phyloP scores from a whole-genome alignment of 2,329 filamentous ascomycete species.

The Aspergillus calidoustus region DNA sequence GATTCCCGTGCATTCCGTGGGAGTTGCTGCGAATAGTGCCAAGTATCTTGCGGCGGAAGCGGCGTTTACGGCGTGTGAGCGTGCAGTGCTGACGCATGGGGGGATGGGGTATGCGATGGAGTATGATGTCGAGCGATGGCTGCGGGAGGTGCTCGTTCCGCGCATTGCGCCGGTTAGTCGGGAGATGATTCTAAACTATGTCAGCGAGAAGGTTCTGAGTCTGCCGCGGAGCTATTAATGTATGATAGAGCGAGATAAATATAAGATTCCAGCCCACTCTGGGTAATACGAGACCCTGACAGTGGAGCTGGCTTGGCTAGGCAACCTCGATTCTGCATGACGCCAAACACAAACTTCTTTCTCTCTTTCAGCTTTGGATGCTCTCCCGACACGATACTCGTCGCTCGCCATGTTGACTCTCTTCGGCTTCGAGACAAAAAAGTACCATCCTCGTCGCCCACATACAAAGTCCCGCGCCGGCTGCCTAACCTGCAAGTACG shows the following conservation, averaged over 20 bases:
- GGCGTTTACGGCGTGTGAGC: constrained; percentile 63
- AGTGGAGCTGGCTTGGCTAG: background rate
- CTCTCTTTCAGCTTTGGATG: background rate
- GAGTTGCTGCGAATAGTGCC: constrained; percentile 69
- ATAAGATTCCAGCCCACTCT: background rate
- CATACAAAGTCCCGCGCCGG: background rate
- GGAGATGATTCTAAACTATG: constrained; percentile 53
- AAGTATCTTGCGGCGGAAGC: constrained; percentile 70
- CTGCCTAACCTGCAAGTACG: background rate
- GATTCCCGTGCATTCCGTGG: constrained; percentile 61
- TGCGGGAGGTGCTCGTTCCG: constrained; percentile 64
- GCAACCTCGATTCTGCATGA: background rate
- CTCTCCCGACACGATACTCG: background rate
- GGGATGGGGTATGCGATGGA: constrained; percentile 69
- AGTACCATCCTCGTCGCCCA: background rate
- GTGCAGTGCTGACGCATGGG: constrained; percentile 61
- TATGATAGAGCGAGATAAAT: background rate
- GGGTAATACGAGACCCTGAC: background rate
- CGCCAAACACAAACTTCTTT: background rate
- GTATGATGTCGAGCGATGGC: constrained; percentile 65
- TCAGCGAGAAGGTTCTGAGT: constrained; percentile 50
- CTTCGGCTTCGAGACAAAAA: background rate
- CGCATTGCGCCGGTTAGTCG: constrained; percentile 63
- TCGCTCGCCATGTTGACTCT: background rate
- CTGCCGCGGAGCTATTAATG: constrained; percentile 49